Percentiles rank a stretch among this genome's conserved stretches.
Conservation (phyloP, 176 grass and related monocot species). For the Oryza nivara region DNA sequence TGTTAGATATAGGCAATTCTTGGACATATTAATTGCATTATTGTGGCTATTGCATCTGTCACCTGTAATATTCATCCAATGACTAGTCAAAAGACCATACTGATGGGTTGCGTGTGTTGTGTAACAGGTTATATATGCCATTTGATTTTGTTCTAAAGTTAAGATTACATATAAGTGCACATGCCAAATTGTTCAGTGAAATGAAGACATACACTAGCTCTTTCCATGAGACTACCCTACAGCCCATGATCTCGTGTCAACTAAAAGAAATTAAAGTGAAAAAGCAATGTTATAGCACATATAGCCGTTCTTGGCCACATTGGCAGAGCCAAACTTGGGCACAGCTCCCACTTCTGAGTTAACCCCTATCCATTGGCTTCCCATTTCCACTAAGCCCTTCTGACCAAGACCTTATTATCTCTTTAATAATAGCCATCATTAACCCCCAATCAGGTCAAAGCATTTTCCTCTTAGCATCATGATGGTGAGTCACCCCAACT, state of each 20-base stretch:
- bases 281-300: neutral
- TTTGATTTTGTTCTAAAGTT: neutral
- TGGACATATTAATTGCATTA: too few relatives aligned
- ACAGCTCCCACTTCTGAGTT: conserved; percentile 16
- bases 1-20: too few relatives aligned
- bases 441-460: conserved; percentile 29
- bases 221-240: neutral
- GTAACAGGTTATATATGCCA: neutral
- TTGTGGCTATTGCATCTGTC: too few relatives aligned
- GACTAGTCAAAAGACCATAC: neutral
- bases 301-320: neutral
- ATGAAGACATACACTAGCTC: neutral
- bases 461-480: conserved; percentile 35
- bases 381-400: conserved; percentile 5
- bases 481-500: conserved; percentile 23
- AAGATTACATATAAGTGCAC: neutral
- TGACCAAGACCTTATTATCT: neutral
- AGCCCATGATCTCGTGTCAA: conserved; percentile 8
- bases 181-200: neutral
- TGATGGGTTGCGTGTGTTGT: neutral
- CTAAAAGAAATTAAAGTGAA: neutral
- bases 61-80: too few relatives aligned
- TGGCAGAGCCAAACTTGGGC: neutral
- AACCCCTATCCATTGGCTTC: neutral
- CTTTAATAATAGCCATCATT: conserved; percentile 31